Evolutionary conservation across 441 rosid species (phyloP).

Genomic region (Erodium chrysanthum): DNA sequence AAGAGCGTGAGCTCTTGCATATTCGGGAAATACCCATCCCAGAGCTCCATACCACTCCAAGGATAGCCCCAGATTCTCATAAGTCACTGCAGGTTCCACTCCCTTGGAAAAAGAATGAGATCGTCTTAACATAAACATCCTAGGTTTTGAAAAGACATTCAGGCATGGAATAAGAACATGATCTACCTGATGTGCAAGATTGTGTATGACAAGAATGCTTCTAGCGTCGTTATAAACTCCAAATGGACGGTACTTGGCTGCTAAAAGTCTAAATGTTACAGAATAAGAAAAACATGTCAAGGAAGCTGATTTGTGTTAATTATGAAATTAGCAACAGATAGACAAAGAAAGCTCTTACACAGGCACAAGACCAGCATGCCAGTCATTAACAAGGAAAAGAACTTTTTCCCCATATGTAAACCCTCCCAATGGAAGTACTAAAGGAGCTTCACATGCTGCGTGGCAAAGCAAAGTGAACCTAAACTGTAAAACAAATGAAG

Average conservation of each 20-base stretch:
- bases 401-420: slow-evolving; percentile 85
- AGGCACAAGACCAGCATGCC: slow-evolving; percentile 94
- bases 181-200: slow-evolving; percentile 86
- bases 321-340: background rate
- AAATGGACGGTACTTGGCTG: slow-evolving; percentile 67
- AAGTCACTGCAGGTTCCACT: slow-evolving; percentile 80
- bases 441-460: slow-evolving; percentile 96
- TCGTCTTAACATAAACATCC: background rate
- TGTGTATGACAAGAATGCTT: slow-evolving; percentile 68
- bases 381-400: slow-evolving; percentile 86
- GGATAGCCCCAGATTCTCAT: slow-evolving; percentile 63
- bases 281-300: background rate
- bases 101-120: slow-evolving; percentile 40
- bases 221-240: slow-evolving; percentile 89
- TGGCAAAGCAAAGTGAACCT: slow-evolving; percentile 85
- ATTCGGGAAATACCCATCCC: slow-evolving; percentile 89
- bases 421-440: slow-evolving; percentile 85
- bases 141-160: no score
- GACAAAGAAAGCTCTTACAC: slow-evolving; percentile 36
- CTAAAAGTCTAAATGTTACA: slow-evolving; percentile 53
- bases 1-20: slow-evolving; percentile 99
- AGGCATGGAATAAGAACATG: background rate
- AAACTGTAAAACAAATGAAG: slow-evolving; percentile 53
- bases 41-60: slow-evolving; percentile 81
- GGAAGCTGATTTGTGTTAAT: background rate